Evolutionary conservation across 805 yeast genomes (phyloP).

Genomic region (Kodamaea sagamina): DNA sequence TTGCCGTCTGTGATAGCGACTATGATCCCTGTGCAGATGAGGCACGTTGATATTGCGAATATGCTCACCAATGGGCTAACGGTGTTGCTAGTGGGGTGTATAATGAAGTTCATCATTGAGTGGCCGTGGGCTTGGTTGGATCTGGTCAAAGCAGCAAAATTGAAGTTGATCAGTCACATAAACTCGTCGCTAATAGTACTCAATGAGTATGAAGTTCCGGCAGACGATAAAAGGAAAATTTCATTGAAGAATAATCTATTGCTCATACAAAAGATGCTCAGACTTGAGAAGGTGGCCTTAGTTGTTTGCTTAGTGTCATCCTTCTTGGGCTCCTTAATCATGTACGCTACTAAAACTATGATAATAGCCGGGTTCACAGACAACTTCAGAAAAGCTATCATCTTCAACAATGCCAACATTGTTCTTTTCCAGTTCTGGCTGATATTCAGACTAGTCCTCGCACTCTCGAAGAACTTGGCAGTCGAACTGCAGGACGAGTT

Average conservation of each 20-base stretch:
- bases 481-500: neutral
- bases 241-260: conserved; percentile 6
- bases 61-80: conserved; percentile 35
- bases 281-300: conserved; percentile 25
- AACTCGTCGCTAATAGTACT: conserved; percentile 12
- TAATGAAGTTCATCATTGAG: conserved; percentile 34
- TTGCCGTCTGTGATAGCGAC: conserved; percentile 31
- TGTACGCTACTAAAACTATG: conserved; percentile 30
- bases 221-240: neutral
- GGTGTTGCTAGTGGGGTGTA: conserved; percentile 35
- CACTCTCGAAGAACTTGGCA: conserved; percentile 11
- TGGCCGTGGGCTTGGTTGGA: conserved; percentile 47
- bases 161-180: conserved; percentile 18
- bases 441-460: conserved; percentile 26
- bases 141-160: conserved; percentile 24
- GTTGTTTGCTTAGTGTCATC: conserved; percentile 29
- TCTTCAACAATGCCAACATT: conserved; percentile 40
- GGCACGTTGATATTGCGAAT: conserved; percentile 22
- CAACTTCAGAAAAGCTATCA: conserved; percentile 24
- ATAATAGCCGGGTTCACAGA: conserved; percentile 23
- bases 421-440: conserved; percentile 38
- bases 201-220: neutral
- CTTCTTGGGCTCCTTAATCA: conserved; percentile 26
- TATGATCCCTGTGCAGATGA: conserved; percentile 18
- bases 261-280: conserved; percentile 15